These are phyloP conservation scores for Taphrina betulina DNA, from an alignment of 1,139 yeast genomes.

Conservation along the genomic window DNA sequence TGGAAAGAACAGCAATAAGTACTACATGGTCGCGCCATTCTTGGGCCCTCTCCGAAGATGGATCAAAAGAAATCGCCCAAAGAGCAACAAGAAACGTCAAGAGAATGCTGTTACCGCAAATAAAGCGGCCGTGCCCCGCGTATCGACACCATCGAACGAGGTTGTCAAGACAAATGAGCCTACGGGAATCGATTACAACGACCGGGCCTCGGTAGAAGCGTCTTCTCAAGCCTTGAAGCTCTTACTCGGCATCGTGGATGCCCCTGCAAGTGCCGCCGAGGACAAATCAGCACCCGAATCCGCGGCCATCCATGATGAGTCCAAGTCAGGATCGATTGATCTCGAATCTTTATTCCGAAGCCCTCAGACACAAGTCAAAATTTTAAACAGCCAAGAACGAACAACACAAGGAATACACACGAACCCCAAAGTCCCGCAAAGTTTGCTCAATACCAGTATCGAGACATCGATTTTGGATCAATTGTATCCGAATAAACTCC, in stretches of 20 bases:
- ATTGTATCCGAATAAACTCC: neutral
- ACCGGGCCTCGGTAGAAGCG: neutral
- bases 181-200: neutral
- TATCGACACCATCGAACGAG: neutral
- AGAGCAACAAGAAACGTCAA: neutral
- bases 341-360: slow-evolving; percentile 13
- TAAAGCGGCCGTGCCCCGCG: neutral
- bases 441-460: slow-evolving; percentile 14
- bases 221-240: slow-evolving; percentile 23
- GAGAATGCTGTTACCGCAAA: neutral
- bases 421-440: neutral
- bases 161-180: neutral
- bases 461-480: slow-evolving; percentile 20
- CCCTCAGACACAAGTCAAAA: neutral
- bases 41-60: slow-evolving; percentile 37
- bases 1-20: slow-evolving; percentile 38
- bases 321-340: neutral
- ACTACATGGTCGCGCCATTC: slow-evolving; percentile 48
- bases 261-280: neutral
- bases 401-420: neutral
- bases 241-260: slow-evolving; percentile 15
- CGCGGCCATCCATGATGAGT: neutral
- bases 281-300: neutral
- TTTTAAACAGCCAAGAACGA: neutral
- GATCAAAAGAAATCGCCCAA: slow-evolving; percentile 34